Evolutionary conservation across 352 stramenopile genomes (phyloP).

Genomic region (Phytophthora melonis): DNA sequence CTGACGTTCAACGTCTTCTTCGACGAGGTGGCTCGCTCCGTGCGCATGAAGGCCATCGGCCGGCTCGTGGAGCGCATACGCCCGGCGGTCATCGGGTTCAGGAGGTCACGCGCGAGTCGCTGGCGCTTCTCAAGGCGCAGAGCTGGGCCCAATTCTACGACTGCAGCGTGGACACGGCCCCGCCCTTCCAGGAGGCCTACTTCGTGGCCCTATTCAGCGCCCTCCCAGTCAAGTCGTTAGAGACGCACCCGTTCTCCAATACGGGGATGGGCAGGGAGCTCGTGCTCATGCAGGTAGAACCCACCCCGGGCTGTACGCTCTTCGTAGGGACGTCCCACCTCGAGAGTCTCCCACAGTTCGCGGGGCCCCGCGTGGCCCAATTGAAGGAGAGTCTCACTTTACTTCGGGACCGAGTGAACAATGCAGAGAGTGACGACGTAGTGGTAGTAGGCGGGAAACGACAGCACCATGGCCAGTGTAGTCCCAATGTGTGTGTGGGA

Average conservation of each 20-base stretch:
- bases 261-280: slow-evolving; percentile 81
- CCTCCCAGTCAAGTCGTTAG: slow-evolving; percentile 63
- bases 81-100: slow-evolving; percentile 81
- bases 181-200: slow-evolving; percentile 77
- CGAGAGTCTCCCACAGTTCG: slow-evolving; percentile 75
- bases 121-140: slow-evolving; percentile 64
- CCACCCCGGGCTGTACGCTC: slow-evolving; percentile 53
- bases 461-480: not conserved
- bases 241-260: slow-evolving; percentile 76
- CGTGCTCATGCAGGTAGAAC: slow-evolving; percentile 63
- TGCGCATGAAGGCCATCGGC: slow-evolving; percentile 74
- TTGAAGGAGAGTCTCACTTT: slow-evolving; percentile 63
- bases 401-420: slow-evolving; percentile 56
- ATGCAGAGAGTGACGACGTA: slow-evolving; percentile 19
- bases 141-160: slow-evolving; percentile 78
- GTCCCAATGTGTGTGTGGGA: slow-evolving; percentile 50
- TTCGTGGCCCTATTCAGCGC: slow-evolving; percentile 85
- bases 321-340: slow-evolving; percentile 75
- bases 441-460: slow-evolving; percentile 20
- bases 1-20: slow-evolving; percentile 86
- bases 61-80: slow-evolving; percentile 56
- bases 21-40: slow-evolving; percentile 61
- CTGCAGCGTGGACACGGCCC: slow-evolving; percentile 75
- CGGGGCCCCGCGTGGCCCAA: slow-evolving; percentile 53
- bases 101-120: slow-evolving; percentile 72